phyloP scores from a whole-genome alignment of 306 rosid species.

The Abrus pulchellus region DNA sequence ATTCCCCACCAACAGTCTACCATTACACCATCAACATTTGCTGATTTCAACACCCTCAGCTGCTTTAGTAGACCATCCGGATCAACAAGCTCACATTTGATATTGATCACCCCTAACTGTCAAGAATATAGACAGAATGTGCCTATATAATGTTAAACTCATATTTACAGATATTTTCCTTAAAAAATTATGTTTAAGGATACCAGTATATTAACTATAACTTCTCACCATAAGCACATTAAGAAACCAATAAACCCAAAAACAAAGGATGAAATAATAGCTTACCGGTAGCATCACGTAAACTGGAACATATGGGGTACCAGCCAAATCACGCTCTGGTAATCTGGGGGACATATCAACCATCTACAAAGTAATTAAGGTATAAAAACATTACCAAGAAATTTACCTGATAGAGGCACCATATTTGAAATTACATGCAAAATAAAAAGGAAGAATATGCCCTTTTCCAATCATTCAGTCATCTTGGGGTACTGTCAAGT shows the following conservation, averaged over 20 bases:
- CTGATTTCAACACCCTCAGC: conserved; percentile 84
- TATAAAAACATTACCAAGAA: conserved; percentile 30
- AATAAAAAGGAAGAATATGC: conserved; percentile 12
- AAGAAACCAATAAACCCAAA: conserved; percentile 32
- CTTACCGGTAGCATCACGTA: conserved; percentile 93
- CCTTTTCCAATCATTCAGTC: conserved; percentile 30
- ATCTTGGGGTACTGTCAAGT: conserved; percentile 22
- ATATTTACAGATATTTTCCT: conserved; percentile 31
- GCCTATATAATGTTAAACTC: conserved; percentile 37
- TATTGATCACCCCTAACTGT: conserved; percentile 90
- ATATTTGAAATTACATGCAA: conserved; percentile 35
- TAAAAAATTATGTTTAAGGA: background rate
- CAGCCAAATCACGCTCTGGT: conserved; percentile 80
- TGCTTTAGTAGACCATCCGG: conserved; percentile 90
- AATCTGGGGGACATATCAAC: conserved; percentile 62
- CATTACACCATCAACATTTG: conserved; percentile 83
- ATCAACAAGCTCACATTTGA: conserved; percentile 95
- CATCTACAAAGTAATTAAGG: conserved; percentile 61
- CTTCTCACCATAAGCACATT: conserved; percentile 41
- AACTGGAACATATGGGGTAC: conserved; percentile 86
- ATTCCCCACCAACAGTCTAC: conserved; percentile 99
- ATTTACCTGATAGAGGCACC: conserved; percentile 37
- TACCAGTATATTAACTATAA: conserved; percentile 26
- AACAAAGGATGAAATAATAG: conserved; percentile 36
- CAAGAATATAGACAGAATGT: conserved; percentile 50